phyloP scores from a whole-genome alignment of 78 protist genomes.

The Dictyostelium brefeldianum region DNA sequence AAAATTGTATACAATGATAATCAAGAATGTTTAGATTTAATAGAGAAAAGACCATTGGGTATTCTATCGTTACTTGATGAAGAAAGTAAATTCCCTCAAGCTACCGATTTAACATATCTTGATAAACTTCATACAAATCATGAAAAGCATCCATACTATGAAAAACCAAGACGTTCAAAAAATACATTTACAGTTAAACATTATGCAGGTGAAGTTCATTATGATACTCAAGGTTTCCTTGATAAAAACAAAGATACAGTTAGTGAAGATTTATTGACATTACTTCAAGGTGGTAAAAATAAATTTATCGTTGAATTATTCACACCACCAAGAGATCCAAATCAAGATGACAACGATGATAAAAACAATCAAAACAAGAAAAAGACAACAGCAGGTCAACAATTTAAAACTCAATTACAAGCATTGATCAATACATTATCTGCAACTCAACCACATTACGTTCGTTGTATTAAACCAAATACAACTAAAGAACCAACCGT shows the following conservation, averaged over 20 bases:
- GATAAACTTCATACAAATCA: conserved; percentile 51
- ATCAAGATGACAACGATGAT: conserved; percentile 65
- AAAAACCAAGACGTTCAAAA: conserved; percentile 77
- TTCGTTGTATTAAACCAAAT: conserved; percentile 96
- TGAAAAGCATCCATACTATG: conserved; percentile 73
- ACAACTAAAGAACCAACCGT: conserved; percentile 45
- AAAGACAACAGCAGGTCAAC: conserved; percentile 84
- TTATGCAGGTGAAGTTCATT: conserved; percentile 92
- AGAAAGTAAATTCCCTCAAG: conserved; percentile 87
- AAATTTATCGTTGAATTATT: conserved; percentile 72
- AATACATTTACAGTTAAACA: conserved; percentile 79
- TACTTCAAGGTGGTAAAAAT: conserved; percentile 65
- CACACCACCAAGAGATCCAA: conserved; percentile 19
- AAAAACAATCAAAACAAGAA: conserved; percentile 86
- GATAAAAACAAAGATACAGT: conserved; percentile 91
- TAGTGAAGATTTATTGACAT: conserved; percentile 78
- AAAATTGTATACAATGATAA: conserved; percentile 83
- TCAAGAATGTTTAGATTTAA: conserved; percentile 88
- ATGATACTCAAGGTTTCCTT: conserved; percentile 84
- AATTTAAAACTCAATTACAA: conserved; percentile 81
- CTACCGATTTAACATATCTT: conserved; percentile 68
- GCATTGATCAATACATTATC: conserved; percentile 82
- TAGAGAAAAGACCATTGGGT: conserved; percentile 88
- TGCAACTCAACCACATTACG: conserved; percentile 92
- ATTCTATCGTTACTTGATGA: conserved; percentile 90